A percentile compares a stretch with the other conserved stretches of the same genome.
These are phyloP conservation scores for Capillidium heterosporum DNA, from an alignment of 371 early-diverging fungal species.

Conservation along the genomic window DNA sequence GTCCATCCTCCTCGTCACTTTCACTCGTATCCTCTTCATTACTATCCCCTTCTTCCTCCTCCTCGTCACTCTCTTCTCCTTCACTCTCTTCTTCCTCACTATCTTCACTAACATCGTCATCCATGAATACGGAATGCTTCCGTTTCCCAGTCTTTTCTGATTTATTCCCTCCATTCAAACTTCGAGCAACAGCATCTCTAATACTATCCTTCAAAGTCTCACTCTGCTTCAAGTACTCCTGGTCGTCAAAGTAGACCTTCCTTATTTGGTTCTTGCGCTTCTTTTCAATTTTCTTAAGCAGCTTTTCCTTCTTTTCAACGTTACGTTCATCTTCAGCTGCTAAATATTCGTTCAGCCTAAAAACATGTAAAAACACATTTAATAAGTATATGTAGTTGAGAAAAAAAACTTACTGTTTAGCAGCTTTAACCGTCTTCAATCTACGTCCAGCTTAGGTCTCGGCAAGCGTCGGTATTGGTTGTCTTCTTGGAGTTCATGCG, in stretches of 20 bases:
- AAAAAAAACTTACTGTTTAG: constrained; percentile 42
- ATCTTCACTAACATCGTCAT: neutral
- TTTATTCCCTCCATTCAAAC: neutral
- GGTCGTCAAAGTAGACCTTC: constrained; percentile 70
- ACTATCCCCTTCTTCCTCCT: too few relatives aligned
- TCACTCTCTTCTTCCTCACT: neutral
- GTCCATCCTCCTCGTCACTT: too few relatives aligned
- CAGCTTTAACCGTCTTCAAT: constrained; percentile 73
- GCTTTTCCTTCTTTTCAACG: constrained; percentile 36
- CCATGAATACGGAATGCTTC: neutral
- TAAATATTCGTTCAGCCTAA: constrained; percentile 58
- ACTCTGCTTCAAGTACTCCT: constrained; percentile 44
- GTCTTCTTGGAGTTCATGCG: constrained; percentile 79
- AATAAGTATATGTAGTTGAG: neutral
- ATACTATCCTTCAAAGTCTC: constrained; percentile 57
- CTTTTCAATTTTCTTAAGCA: constrained; percentile 69
- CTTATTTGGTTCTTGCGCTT: constrained; percentile 35
- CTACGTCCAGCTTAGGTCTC: constrained; percentile 84
- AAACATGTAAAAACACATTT: neutral
- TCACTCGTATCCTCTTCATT: too few relatives aligned
- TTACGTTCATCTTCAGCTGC: constrained; percentile 51
- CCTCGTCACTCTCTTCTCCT: too few relatives aligned
- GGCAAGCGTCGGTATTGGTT: constrained; percentile 81
- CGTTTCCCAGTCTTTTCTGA: neutral
- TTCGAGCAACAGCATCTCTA: constrained; percentile 31